Conservation (phyloP, 805 yeast species). For the Saturnispora saitoi region DNA sequence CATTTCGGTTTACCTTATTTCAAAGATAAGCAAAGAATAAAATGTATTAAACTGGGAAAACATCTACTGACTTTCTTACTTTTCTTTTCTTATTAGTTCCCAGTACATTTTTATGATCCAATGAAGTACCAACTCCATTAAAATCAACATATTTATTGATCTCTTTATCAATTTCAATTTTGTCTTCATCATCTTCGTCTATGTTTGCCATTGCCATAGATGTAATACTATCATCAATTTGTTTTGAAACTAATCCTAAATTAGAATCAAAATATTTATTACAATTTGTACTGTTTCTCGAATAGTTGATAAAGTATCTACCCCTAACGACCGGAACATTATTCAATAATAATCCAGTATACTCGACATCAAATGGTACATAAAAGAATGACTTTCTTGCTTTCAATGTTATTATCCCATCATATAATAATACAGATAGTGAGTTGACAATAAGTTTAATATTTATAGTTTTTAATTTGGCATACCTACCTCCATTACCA, state of each 20-base stretch:
- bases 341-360: conserved; percentile 12
- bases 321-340: conserved; percentile 14
- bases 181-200: not conserved
- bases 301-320: conserved; percentile 12
- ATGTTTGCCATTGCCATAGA: not conserved
- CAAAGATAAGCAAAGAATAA: not conserved
- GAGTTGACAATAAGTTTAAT: conserved; percentile 13
- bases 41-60: conserved; percentile 13
- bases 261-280: conserved; percentile 3
- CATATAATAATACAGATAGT: conserved; percentile 16
- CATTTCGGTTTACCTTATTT: not conserved
- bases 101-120: not conserved
- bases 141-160: not conserved
- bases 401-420: conserved; percentile 14
- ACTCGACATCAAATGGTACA: conserved; percentile 11
- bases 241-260: not conserved
- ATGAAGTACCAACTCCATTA: not conserved
- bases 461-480: not conserved
- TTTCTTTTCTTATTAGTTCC: conserved; percentile 13
- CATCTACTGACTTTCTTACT: conserved; percentile 17
- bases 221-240: not conserved
- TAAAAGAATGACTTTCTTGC: conserved; percentile 10
- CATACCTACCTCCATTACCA: not conserved
- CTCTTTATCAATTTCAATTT: not conserved
- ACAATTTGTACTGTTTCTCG: not conserved